A percentile compares a stretch with the other conserved stretches of the same genome.
Evolutionary conservation across 495 filamentous ascomycete species (phyloP).

Genomic region (Halenospora varia): DNA sequence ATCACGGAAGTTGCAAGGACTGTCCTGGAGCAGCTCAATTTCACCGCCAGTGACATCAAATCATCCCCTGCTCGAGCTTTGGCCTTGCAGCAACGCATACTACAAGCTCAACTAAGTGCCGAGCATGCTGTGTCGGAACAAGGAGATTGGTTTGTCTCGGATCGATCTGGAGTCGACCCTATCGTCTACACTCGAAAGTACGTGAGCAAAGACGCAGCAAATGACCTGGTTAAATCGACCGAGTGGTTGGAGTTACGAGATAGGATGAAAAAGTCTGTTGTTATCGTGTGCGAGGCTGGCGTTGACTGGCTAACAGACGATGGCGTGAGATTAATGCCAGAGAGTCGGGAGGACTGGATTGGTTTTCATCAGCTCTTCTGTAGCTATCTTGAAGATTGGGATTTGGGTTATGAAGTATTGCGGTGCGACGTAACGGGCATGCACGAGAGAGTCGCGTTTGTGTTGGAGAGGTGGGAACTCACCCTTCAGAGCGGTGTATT

Average conservation of each 20-base stretch:
- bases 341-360: constrained; percentile 34
- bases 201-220: constrained; percentile 29
- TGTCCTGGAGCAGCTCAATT: constrained; percentile 34
- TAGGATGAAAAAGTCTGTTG: constrained; percentile 33
- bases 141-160: constrained; percentile 42
- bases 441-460: constrained; percentile 22
- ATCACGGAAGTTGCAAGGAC: constrained; percentile 44
- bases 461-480: constrained; percentile 19
- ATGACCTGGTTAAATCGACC: constrained; percentile 20
- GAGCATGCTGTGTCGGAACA: constrained; percentile 25
- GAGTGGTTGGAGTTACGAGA: constrained; percentile 33
- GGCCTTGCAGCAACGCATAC: constrained; percentile 39
- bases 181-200: constrained; percentile 40
- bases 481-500: no score
- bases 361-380: constrained; percentile 31
- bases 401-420: constrained; percentile 26
- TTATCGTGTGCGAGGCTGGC: constrained; percentile 43
- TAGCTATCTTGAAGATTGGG: constrained; percentile 18
- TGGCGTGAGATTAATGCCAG: constrained; percentile 47
- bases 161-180: constrained; percentile 47
- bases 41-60: constrained; percentile 37
- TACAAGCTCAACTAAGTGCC: constrained; percentile 38
- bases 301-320: constrained; percentile 42
- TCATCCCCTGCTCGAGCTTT: constrained; percentile 29
- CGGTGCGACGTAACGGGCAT: constrained; percentile 16